Conservation (phyloP, 306 rosid genomes). For the Macrotyloma uniflorum region DNA sequence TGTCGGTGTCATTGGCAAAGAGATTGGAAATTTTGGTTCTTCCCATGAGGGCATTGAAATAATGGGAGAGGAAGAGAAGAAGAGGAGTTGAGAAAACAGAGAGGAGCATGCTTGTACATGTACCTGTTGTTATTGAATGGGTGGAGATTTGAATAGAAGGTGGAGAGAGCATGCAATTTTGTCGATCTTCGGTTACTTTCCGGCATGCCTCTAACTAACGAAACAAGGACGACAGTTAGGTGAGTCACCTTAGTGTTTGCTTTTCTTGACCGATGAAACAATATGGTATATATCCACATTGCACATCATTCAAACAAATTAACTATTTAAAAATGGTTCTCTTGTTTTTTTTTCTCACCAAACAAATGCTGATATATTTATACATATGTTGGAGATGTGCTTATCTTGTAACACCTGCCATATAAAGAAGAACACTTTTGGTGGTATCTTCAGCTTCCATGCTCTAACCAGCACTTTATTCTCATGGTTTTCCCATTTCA, state of each 20-base stretch:
- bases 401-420: too few relatives aligned
- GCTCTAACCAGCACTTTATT: too few relatives aligned
- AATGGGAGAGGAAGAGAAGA: neutral
- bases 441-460: too few relatives aligned
- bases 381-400: too few relatives aligned
- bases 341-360: too few relatives aligned
- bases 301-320: too few relatives aligned
- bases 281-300: too few relatives aligned
- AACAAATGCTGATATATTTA: too few relatives aligned
- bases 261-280: neutral
- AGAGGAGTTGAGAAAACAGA: neutral
- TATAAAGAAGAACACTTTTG: too few relatives aligned
- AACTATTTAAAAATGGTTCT: too few relatives aligned
- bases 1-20: constrained; percentile 32
- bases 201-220: neutral
- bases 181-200: neutral
- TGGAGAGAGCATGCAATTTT: neutral
- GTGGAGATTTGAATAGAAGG: constrained; percentile 57
- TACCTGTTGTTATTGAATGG: constrained; percentile 9
- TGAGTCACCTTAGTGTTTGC: neutral
- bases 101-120: neutral
- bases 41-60: constrained; percentile 44
- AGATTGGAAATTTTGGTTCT: constrained; percentile 46
- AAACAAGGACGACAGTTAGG: neutral
- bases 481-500: too few relatives aligned